Base-by-base conservation (phyloP, 768 basidiomycete species). In the Steccherinum ochraceum region DNA sequence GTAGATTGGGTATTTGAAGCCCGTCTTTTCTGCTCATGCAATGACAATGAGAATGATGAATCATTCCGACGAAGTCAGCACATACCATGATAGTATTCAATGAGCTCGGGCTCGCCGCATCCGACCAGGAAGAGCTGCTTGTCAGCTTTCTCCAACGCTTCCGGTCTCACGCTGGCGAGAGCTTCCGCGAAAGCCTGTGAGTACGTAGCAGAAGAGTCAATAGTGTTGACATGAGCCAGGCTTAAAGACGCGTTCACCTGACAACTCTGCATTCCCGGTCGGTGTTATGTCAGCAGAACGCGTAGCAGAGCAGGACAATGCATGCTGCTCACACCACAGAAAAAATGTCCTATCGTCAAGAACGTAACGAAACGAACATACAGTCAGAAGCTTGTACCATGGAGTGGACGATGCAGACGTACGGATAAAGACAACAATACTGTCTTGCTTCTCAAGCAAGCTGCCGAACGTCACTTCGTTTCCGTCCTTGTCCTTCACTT, bases 291-390 rank as follows among this genome's bases (percentile, higher is more conserved):
- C n/a, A n/a, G n/a, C n/a, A n/a, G n/a, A n/a, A n/a, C n/a, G n/a
- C n/a, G n/a, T n/a, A n/a, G n/a, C n/a, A n/a, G n/a, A n/a, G n/a
- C n/a, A n/a, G n/a, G n/a, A n/a, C n/a, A n/a, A n/a, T n/a, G n/a
- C n/a, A n/a, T n/a, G n/a, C n/a, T n/a, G n/a, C 76, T 48, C 65
- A 83, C 81, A 16, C 80, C 81, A 54, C 83, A 84, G 57, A 82
- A 81, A 60, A 84, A 84, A 62, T 84, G 81, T 5, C 81, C 81
- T 82, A n/a, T n/a, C n/a, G n/a, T n/a, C n/a, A n/a, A n/a, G n/a
- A n/a, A n/a, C n/a, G n/a, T n/a, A n/a, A n/a, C n/a, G 42, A n/a
- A n/a, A 45, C 48, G 23, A 41, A 24, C 30, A 19, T 42, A 27
- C 4, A 23, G 19, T 24, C n/a, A 51, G 10, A 23, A 45, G 3